Evolutionary conservation across 495 filamentous ascomycete genomes (phyloP), one percentile per base, ranked within the genome.

Genomic region (Eremomyces bilateralis): DNA sequence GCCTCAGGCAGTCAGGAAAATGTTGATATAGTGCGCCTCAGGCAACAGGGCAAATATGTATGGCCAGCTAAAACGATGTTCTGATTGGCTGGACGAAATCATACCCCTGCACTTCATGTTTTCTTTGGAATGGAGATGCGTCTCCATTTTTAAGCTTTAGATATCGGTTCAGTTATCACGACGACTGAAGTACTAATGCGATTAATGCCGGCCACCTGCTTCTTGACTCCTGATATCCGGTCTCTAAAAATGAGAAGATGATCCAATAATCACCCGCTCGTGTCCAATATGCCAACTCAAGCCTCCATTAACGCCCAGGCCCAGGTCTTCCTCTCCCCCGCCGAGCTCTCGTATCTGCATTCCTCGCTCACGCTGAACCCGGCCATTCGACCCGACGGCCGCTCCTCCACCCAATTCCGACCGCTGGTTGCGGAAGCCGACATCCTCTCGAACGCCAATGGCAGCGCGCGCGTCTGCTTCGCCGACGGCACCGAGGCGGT

Each of bases 321-420:
- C n/a, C n/a, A n/a, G n/a, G 28, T 42, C 16, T 72, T 78, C 44
- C 73, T 97, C 56, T 93, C 83, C 15, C 84, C 84, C 27, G 80
- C 88, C 44, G 90, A 97, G 56, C 80, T 95, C 45, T 80, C 84
- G 52, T 97, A 92, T 64, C 72, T 94, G 31, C 83, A 84, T 67
- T 67, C 73, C 36, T 88, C 88, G 3, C 81, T 97, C 46, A 62
- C 69, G 8, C 63, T 63, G 27, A 67, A 73, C 21, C 75, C 71
- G n/a, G 80, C 88, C 4, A 75, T 95, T 49, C 84, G 88, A 19
- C 81, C 85, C 15, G 88, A 97, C 52, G 72, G 69, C 40, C 81
- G 84, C 51, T 61, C 70, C 15, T 62, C 81, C 4, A 76, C 71
- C 12, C 78, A 90, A 49, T 95, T 95, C 63, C 83, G 88, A 2